phyloP scores from a whole-genome alignment of 1,284 basidiomycete species.

The Athelia sp. region DNA sequence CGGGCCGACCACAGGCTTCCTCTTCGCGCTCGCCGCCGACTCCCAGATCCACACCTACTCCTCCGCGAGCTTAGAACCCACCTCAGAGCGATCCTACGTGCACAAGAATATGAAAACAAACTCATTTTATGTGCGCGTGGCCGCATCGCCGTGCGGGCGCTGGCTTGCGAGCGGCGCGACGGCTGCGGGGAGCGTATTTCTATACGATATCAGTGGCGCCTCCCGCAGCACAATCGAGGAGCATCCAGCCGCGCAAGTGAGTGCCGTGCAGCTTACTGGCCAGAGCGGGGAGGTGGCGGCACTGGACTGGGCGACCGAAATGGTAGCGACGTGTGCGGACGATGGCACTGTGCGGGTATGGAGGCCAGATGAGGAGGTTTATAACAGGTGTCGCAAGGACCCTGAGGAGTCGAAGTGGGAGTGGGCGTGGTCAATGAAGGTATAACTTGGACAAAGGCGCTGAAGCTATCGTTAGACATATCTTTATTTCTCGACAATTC shows the following conservation, averaged over 20 bases:
- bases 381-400: constrained; percentile 44
- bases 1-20: constrained; percentile 55
- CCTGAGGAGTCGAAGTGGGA: constrained; percentile 57
- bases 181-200: constrained; percentile 49
- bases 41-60: constrained; percentile 63
- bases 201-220: constrained; percentile 59
- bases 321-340: constrained; percentile 67
- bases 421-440: constrained; percentile 50
- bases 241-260: constrained; percentile 4
- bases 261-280: constrained; percentile 37
- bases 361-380: constrained; percentile 57
- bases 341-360: constrained; percentile 71
- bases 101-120: constrained; percentile 53
- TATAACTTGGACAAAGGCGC: background rate
- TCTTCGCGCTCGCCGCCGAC: constrained; percentile 66
- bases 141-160: constrained; percentile 64
- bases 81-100: constrained; percentile 31
- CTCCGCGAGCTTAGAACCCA: constrained; percentile 39
- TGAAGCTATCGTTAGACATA: too few relatives aligned
- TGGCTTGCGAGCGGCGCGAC: constrained; percentile 69
- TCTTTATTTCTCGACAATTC: too few relatives aligned
- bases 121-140: constrained; percentile 66
- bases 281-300: constrained; percentile 64
- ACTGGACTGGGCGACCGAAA: constrained; percentile 64
- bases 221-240: constrained; percentile 20